Evolutionary conservation across 805 yeast genomes (phyloP), one percentile per base, ranked within the genome.

Genomic region (Vanderwaltozyma polyspora): DNA sequence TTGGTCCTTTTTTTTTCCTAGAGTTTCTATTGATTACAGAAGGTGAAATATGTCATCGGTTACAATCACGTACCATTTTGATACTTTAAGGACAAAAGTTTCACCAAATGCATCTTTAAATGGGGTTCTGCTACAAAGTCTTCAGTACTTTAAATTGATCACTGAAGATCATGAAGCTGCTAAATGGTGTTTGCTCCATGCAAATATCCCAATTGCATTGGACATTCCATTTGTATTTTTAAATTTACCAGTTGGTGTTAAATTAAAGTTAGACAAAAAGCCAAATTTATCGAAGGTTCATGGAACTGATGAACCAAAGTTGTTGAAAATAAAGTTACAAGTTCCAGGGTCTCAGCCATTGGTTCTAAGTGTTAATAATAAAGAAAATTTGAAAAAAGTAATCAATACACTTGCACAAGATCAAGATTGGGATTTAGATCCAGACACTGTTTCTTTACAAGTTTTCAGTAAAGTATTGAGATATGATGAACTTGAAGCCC

Each of bases 221-320:
- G 58, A 64, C 24, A 38, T 68, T 23, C 74, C 75, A 1, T 48
- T 64, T 39, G 54, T 74, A 37, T 44, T 68, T 13, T 44, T 64
- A 12, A 63, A 64, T 33, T 41, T 70, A 14, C 68, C 73, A 2
- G 50, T 59, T 5, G 74, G 74, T 10, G 64, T 61, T 13, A 69
- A 65, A 29, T 36, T 70, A 24, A 49, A 51, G 6, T 40, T 68
- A 28, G 40, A 10, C 6, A 18, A 28, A 28, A 33, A 28, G 18
- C 6, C 3, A 4, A 4, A n/a, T 15, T n/a, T 21, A 5, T 4
- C 11, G 11, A 19, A 3, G 11, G 1, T 7, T 6, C 12, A 13
- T 8, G 15, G 18, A 6, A 11, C 26, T 12, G 31, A 29, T 9
- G 17, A 30, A 11, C 28, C 40, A 2, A 33, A 41, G 3, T 38